Percentiles rank a stretch among this genome's conserved stretches.
These are phyloP conservation scores for Noccaea caerulescens DNA, from an alignment of 345 rosid species.

Conservation along the genomic window DNA sequence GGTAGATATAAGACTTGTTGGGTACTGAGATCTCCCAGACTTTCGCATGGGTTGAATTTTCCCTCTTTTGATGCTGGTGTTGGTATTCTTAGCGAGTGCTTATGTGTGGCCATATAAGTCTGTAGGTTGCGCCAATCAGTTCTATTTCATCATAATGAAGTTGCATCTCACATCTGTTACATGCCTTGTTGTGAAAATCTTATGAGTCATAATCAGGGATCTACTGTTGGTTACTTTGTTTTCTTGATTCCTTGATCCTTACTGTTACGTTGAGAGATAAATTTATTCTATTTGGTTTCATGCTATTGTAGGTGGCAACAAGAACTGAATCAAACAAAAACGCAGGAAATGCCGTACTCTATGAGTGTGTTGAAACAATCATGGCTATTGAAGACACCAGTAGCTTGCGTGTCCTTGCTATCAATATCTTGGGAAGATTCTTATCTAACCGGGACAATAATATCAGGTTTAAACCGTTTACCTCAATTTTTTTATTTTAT, in stretches of 20 bases:
- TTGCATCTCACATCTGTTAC: slow-evolving; percentile 21
- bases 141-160: slow-evolving; percentile 16
- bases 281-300: slow-evolving; percentile 28
- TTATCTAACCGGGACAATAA: slow-evolving; percentile 99
- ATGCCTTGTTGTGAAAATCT: slow-evolving; percentile 16
- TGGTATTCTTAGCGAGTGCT: slow-evolving; percentile 13
- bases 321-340: slow-evolving; percentile 98
- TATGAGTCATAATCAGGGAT: slow-evolving; percentile 24
- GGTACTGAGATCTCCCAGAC: slow-evolving; percentile 9
- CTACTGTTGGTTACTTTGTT: slow-evolving; percentile 21
- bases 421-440: slow-evolving; percentile 96
- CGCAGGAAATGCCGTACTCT: slow-evolving; percentile 98
- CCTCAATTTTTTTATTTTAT: slow-evolving; percentile 14
- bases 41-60: slow-evolving; percentile 5
- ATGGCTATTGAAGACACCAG: slow-evolving; percentile 96
- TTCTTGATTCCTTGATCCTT: slow-evolving; percentile 23
- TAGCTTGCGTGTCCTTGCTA: slow-evolving; percentile 98
- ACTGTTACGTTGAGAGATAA: slow-evolving; percentile 19
- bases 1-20: slow-evolving; percentile 7
- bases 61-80: slow-evolving; percentile 18
- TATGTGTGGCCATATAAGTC: slow-evolving; percentile 13
- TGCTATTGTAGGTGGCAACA: slow-evolving; percentile 84
- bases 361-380: slow-evolving; percentile 96
- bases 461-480: slow-evolving; percentile 67
- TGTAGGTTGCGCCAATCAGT: slow-evolving; percentile 23